Conservation (phyloP, 169 alveolate species). For the Eimeria falciformis region DNA sequence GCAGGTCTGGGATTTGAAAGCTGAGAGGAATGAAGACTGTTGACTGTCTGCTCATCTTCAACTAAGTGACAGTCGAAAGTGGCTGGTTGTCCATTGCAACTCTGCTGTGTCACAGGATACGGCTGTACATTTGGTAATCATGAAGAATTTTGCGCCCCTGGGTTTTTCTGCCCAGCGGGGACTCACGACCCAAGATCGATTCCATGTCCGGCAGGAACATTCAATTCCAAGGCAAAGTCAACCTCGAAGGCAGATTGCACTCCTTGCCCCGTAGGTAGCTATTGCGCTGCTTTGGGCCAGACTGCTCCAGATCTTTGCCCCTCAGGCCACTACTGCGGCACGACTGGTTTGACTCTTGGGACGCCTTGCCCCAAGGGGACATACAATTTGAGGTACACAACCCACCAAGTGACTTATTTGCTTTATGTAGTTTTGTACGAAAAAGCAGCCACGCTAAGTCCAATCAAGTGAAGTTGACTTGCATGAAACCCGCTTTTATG, state of each 20-base stretch:
- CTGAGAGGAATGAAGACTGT: no score
- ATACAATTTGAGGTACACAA: conserved; percentile 2
- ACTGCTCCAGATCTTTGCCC: conserved; percentile 14
- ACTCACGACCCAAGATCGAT: conserved; percentile 12
- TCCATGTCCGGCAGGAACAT: conserved; percentile 30
- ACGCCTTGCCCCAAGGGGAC: conserved; percentile 44
- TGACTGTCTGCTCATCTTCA: background rate
- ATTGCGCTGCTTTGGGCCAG: background rate
- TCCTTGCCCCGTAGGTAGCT: conserved; percentile 28
- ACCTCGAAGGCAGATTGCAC: background rate
- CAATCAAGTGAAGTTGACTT: no score
- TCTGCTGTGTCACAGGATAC: background rate
- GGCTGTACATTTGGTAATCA: conserved; percentile 42
- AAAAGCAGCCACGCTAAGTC: no score
- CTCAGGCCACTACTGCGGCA: conserved; percentile 13
- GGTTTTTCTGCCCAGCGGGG: conserved; percentile 37
- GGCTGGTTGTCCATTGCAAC: background rate
- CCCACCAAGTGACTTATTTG: background rate
- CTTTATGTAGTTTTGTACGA: no score
- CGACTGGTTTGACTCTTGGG: background rate
- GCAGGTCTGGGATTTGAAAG: no score
- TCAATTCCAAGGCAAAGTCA: background rate
- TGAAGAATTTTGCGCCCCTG: background rate
- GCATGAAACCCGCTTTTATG: no score
- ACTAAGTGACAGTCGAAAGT: background rate